Evolutionary conservation across 1,284 basidiomycete genomes (phyloP), one percentile per base, ranked within the genome.

Genomic region (Pseudozyma flocculosa): DNA sequence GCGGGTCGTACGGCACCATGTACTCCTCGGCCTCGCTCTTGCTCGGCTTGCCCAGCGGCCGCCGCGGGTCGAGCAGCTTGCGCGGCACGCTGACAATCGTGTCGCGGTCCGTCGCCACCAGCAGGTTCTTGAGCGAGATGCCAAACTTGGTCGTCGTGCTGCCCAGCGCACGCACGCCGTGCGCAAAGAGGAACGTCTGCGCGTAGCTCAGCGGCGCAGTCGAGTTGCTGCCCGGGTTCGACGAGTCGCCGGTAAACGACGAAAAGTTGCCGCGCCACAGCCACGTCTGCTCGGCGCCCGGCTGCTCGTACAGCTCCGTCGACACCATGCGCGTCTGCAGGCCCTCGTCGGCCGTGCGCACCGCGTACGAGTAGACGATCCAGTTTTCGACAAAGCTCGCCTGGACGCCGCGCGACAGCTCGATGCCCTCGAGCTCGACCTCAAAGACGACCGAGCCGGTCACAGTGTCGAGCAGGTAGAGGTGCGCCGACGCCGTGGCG

Each of bases 381-480:
- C 94, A 97, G 78, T 97, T 96, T 80, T 97, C 93, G 17, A 85
- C 84, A 60, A 94, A 81, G 8, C 82, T 81, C 15, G 85, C 85
- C 60, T 86, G 84, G 11, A 92, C 23, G 57, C 80, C 38, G 76
- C 80, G n/a, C 19, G 78, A 59, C 29, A 70, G 55, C 4, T 73
- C 73, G 17, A 82, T 70, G 18, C 73, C 45, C 14, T 64, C 61
- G 44, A 69, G 50, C 45, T 44, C 40, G 44, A 58, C 32, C 46
- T 70, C 71, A 60, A 58, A 91, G 1, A 92, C 65, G 3, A 89
- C 79, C 1, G 82, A 85, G 2, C 94, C 93, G 57, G 88, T 91
- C 38, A 84, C 84, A 0, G 82, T 83, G 74, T 96, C 91, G 18
- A 95, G 68, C 8, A 95, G 79, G 68, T 88, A 88, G 10, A 95